Base-by-base conservation (phyloP, 2,329 filamentous ascomycete genomes). In the Rhinocladiella mackenziei region DNA sequence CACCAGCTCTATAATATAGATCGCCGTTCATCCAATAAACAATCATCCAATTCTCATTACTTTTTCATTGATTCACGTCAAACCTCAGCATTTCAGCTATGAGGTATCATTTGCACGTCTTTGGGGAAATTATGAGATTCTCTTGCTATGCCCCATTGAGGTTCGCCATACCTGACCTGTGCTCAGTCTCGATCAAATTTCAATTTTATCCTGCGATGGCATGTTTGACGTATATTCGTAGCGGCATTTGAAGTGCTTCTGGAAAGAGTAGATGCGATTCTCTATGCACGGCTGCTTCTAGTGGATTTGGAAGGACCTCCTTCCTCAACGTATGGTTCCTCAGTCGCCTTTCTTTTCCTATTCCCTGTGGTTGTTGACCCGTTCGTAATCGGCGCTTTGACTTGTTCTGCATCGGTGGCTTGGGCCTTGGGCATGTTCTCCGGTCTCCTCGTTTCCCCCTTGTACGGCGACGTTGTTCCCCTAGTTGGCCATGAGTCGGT, bases 311-410 rank as follows among this genome's bases (percentile, higher is more conserved):
- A 31, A 18, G 15, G 35, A n/a, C 25, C 43, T 18, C 22, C 18
- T 26, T 47, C 49, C 17, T 42, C 48, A 25, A 20, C 10, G 14
- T 32, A 17, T 18, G 25, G 29, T 23, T 41, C 48, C 5, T 43
- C 39, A 2, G 44, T 41, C 14, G 51, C 48, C 35, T 55, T 56
- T 14, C 54, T 47, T 33, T 56, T 56, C 29, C 35, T 52, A 26
- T 25, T 38, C 17, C 11, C 17, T 8, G 13, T 39, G 14, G 26
- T 14, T 4, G n/a, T 32, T 6, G 28, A n/a, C 13, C 28, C 44
- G n/a, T 30, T 40, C 5, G 25, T 11, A 3, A 20, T n/a, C 7
- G 39, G 30, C 7, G 25, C 4, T 28, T 36, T 42, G 23, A 23
- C 29, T 20, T 17, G 31, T 19, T 18, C 22, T 4, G 28, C 8